Evolutionary conservation across 1,139 yeast genomes (phyloP).

Genomic region (Arxiozyma telluris): DNA sequence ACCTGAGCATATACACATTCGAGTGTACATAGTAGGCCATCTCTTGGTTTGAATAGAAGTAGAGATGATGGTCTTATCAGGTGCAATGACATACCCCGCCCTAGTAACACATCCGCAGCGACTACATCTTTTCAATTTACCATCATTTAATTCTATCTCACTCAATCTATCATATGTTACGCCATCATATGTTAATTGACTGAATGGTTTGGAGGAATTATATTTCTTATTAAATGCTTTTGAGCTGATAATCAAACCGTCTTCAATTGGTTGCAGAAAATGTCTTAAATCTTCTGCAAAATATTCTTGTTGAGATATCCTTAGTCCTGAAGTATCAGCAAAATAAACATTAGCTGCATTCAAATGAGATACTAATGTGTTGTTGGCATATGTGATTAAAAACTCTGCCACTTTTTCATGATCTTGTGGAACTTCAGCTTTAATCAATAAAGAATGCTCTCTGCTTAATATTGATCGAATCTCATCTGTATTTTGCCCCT

Average conservation of each 20-base stretch:
- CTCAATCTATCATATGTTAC: constrained; percentile 27
- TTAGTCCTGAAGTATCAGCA: constrained; percentile 25
- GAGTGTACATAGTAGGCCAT: constrained; percentile 31
- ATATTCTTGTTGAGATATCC: constrained; percentile 25
- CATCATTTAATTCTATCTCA: constrained; percentile 13
- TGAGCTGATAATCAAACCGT: constrained; percentile 24
- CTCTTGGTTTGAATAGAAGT: constrained; percentile 29
- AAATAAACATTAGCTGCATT: constrained; percentile 27
- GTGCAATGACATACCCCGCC: constrained; percentile 27
- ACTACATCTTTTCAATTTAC: constrained; percentile 27
- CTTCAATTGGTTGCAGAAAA: constrained; percentile 22
- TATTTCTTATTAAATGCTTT: constrained; percentile 10
- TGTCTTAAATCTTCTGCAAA: constrained; percentile 15
- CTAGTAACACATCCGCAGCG: constrained; percentile 31
- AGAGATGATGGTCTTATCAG: constrained; percentile 27
- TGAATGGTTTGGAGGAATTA: constrained; percentile 18
- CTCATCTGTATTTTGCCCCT: constrained; percentile 13
- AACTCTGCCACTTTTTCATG: constrained; percentile 22
- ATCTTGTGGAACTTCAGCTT: constrained; percentile 25
- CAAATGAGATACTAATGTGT: constrained; percentile 25
- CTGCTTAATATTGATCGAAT: constrained; percentile 10
- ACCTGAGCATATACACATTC: constrained; percentile 31
- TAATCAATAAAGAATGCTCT: constrained; percentile 27
- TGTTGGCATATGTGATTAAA: constrained; percentile 22
- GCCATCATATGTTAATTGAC: constrained; percentile 24